Conservation (phyloP, 176 grass and related monocot genomes). For the Cenchrus fungigraminus region DNA sequence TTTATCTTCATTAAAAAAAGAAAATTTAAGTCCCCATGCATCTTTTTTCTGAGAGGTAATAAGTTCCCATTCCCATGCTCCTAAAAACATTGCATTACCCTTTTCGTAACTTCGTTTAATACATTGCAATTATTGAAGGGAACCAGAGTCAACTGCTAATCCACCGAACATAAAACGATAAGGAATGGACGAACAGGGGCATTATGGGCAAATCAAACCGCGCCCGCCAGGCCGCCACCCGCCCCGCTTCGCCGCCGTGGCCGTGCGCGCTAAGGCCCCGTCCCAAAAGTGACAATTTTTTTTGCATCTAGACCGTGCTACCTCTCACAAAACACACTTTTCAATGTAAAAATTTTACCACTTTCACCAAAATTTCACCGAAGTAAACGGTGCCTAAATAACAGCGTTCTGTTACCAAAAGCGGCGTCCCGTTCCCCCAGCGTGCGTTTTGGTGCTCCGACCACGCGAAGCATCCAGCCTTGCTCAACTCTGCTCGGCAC, state of each 20-base stretch:
- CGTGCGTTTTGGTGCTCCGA: conserved; percentile 32
- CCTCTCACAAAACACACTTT: too few relatives aligned
- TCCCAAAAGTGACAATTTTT: too few relatives aligned
- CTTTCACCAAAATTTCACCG: too few relatives aligned
- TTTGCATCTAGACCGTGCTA: too few relatives aligned
- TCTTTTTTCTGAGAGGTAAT: too few relatives aligned
- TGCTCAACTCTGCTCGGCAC: conserved; percentile 44
- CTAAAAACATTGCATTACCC: too few relatives aligned
- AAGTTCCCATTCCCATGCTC: too few relatives aligned
- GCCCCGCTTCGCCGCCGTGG: not conserved
- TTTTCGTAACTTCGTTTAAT: too few relatives aligned
- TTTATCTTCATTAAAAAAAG: too few relatives aligned
- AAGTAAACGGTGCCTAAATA: not conserved
- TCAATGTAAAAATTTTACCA: too few relatives aligned
- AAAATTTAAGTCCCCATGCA: too few relatives aligned
- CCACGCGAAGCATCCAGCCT: conserved; percentile 49
- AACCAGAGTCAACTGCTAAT: not conserved
- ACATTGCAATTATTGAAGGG: not conserved
- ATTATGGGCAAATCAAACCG: conserved; percentile 10
- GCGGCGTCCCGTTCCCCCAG: conserved; percentile 32
- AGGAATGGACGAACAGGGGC: not conserved
- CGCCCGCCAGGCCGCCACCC: not conserved
- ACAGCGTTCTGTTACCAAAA: conserved; percentile 19
- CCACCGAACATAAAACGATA: not conserved
- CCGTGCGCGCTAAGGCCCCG: conserved; percentile 9